Evolutionary conservation across 257 asterid species (phyloP).

Genomic region (Scutellaria barbata): DNA sequence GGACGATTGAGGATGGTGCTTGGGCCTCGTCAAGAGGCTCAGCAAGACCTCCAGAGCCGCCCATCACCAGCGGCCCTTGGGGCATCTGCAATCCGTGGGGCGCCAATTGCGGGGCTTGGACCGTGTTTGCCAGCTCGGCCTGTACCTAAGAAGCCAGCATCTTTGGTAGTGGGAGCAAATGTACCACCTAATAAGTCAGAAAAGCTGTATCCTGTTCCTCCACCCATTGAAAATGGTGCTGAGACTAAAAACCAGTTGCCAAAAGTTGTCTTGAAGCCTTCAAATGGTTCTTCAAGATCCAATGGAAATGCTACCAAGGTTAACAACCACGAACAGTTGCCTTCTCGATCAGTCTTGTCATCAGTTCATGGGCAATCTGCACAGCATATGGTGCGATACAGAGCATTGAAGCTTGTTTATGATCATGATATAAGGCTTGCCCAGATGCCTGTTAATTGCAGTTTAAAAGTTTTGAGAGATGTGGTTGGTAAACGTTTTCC

Average conservation of each 20-base stretch:
- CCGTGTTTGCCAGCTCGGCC: constrained; percentile 95
- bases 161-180: constrained; percentile 40
- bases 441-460: constrained; percentile 81
- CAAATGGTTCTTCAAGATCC: constrained; percentile 57
- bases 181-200: constrained; percentile 56
- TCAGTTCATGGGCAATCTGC: constrained; percentile 35
- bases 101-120: constrained; percentile 88
- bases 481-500: constrained; percentile 75
- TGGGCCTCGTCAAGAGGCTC: constrained; percentile 81
- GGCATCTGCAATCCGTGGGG: constrained; percentile 96
- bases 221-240: constrained; percentile 56
- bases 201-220: constrained; percentile 54
- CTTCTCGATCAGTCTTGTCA: constrained; percentile 24
- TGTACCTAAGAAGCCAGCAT: constrained; percentile 61
- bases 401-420: constrained; percentile 88
- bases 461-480: constrained; percentile 72
- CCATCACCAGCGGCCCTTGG: constrained; percentile 99
- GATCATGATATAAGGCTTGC: constrained; percentile 95
- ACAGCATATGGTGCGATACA: constrained; percentile 47
- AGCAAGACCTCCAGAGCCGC: constrained; percentile 94
- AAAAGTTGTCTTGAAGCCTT: constrained; percentile 76
- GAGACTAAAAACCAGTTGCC: constrained; percentile 62
- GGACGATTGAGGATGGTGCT: constrained; percentile 67
- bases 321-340: constrained; percentile 41
- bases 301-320: constrained; percentile 45